Evolutionary conservation across 2,329 filamentous ascomycete species (phyloP), one percentile per base, ranked within the genome.

Genomic region (Dryadomyces quercivorus): DNA sequence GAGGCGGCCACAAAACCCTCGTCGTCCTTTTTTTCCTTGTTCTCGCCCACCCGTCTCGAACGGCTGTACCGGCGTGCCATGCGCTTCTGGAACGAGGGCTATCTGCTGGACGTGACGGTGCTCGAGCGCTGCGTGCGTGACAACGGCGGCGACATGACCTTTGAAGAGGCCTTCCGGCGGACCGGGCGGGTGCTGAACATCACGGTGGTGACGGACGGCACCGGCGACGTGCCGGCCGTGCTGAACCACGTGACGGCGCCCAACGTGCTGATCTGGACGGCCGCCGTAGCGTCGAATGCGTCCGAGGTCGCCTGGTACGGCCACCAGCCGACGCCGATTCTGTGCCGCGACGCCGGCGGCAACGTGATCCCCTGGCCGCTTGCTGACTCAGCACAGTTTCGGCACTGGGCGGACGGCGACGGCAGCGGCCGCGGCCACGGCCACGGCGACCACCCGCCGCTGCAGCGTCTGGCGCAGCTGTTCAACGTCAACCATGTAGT

Each of bases 401-500:
- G 75, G n/a, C 80, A 85, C 46, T 86, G 83, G 78, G 82, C 82
- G 5, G 76, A 80, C 56, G 76, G 78, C 20, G 79, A 86, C 59
- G 3, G 80, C 12, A 44, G 5, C 16, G 42, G 8, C 42, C 7
- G 16, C 16, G 10, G 4, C 16, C 12, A 5, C 42, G 16, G 16
- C 80, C 47, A 78, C 22, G 79, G 76, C 5, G 83, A 85, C 83
- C 87, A 58, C 81, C 77, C 76, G 1, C 78, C 78, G 2, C 76
- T 93, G 1, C 76, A 81, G 53, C 80, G 88, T 43, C 83, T 93
- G 34, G 81, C 85, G 7, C 86, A 92, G 69, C 78, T 92, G 12
- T 93, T 93, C 76, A 94, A 94, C 65, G 88, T 94, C 53, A 94
- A 95, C 65, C 91, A 96, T 72, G 96, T 94, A 70, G 89, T 97